A percentile compares a stretch with the other conserved stretches of the same genome.
These are phyloP conservation scores for Achlya hypogyna DNA, from an alignment of 352 stramenopile genomes.

Conservation along the genomic window DNA sequence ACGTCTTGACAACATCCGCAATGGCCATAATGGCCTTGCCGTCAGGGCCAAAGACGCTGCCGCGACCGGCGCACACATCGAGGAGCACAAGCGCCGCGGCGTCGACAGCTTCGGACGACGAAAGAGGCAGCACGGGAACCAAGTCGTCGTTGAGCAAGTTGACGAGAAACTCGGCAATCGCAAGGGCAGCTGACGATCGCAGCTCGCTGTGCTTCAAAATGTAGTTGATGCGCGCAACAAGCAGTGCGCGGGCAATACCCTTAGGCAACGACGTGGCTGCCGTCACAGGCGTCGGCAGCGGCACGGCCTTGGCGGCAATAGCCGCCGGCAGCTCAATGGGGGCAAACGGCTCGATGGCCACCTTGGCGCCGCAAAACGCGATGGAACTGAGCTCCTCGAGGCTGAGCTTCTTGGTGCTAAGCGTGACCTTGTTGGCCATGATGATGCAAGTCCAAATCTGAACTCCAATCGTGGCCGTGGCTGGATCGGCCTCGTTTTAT, in stretches of 20 bases:
- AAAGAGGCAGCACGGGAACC: conserved; percentile 25
- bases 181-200: conserved; percentile 23
- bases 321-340: background rate
- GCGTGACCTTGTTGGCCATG: conserved; percentile 14
- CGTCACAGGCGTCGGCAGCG: background rate
- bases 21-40: conserved; percentile 23
- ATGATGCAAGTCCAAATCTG: conserved; percentile 8
- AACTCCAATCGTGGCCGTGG: background rate
- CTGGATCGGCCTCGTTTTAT: background rate
- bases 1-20: conserved; percentile 1
- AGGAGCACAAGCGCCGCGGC: conserved; percentile 25
- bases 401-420: conserved; percentile 19
- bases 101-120: conserved; percentile 23
- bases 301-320: background rate
- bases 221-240: conserved; percentile 15
- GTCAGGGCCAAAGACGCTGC: conserved; percentile 20
- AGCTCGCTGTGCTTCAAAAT: conserved; percentile 9
- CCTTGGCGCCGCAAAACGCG: conserved; percentile 14
- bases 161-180: conserved; percentile 39
- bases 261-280: background rate
- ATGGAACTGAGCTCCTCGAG: conserved; percentile 19
- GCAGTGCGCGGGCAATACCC: background rate
- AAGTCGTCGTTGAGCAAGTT: conserved; percentile 53
- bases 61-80: conserved; percentile 26
- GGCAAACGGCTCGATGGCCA: conserved; percentile 2